phyloP scores from a whole-genome alignment of 2,329 filamentous ascomycete genomes.

The Emmonsia crescens region DNA sequence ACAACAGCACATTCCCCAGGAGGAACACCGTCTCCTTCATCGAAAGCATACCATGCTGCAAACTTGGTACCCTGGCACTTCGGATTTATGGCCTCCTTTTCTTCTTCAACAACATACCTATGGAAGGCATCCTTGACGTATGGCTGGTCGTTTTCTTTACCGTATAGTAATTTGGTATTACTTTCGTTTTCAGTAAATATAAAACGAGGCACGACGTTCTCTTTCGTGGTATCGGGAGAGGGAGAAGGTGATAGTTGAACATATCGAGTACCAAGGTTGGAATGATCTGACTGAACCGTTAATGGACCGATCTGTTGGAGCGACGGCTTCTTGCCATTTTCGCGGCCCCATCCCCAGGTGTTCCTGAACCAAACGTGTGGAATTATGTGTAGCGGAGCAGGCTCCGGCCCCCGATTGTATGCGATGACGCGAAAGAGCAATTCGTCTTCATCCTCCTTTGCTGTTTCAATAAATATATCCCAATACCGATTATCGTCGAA shows the following conservation, averaged over 20 bases:
- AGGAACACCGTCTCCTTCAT: slow-evolving; percentile 73
- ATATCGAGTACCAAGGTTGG: slow-evolving; percentile 70
- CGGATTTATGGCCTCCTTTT: slow-evolving; percentile 75
- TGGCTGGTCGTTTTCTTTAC: slow-evolving; percentile 62
- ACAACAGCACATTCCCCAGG: slow-evolving; percentile 93
- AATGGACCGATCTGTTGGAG: slow-evolving; percentile 57
- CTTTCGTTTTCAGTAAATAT: slow-evolving; percentile 95
- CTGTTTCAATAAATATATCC: slow-evolving; percentile 95
- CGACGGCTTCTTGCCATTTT: slow-evolving; percentile 65
- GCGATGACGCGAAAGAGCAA: slow-evolving; percentile 88
- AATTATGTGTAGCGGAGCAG: slow-evolving; percentile 83
- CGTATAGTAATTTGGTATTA: slow-evolving; percentile 69
- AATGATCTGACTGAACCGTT: slow-evolving; percentile 65
- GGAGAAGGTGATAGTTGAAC: slow-evolving; percentile 82
- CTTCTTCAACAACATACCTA: slow-evolving; percentile 67
- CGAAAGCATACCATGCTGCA: slow-evolving; percentile 85
- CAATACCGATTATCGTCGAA: slow-evolving; percentile 89
- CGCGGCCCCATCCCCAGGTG: slow-evolving; percentile 89
- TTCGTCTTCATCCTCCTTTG: slow-evolving; percentile 87
- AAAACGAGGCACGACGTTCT: slow-evolving; percentile 74
- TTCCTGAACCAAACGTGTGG: slow-evolving; percentile 97
- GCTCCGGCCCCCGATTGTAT: slow-evolving; percentile 87
- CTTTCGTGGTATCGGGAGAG: slow-evolving; percentile 62
- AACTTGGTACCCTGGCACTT: slow-evolving; percentile 72
- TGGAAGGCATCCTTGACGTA: slow-evolving; percentile 97